Evolutionary conservation across 2,329 filamentous ascomycete species (phyloP).

Genomic region (Fusarium austroafricanum): DNA sequence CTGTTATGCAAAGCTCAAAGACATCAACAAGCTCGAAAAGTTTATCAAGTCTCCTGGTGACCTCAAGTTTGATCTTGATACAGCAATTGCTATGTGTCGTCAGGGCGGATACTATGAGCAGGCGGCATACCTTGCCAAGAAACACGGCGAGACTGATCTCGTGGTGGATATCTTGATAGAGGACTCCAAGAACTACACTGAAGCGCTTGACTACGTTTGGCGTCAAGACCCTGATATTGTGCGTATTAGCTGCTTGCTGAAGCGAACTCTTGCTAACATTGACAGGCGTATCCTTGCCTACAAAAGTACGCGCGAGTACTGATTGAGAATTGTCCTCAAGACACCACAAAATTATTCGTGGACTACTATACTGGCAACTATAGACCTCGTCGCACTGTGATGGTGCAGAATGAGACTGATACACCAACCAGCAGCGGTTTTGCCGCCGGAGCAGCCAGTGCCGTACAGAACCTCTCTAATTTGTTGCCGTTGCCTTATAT

Average conservation of each 20-base stretch:
- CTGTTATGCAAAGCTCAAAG: conserved; percentile 97
- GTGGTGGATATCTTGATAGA: conserved; percentile 97
- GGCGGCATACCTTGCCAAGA: conserved; percentile 92
- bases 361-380: conserved; percentile 94
- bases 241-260: conserved; percentile 49
- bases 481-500: conserved; percentile 89
- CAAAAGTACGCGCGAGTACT: conserved; percentile 96
- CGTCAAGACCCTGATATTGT: conserved; percentile 82
- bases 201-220: conserved; percentile 93
- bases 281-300: conserved; percentile 84
- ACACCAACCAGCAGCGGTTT: conserved; percentile 58
- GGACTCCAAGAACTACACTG: conserved; percentile 89
- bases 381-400: conserved; percentile 73
- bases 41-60: conserved; percentile 97
- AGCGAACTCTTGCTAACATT: conserved; percentile 47
- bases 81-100: conserved; percentile 95
- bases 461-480: conserved; percentile 86
- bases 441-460: conserved; percentile 72
- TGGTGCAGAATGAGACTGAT: conserved; percentile 51
- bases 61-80: conserved; percentile 96
- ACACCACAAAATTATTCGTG: conserved; percentile 89
- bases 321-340: conserved; percentile 84
- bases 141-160: conserved; percentile 92
- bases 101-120: conserved; percentile 98
- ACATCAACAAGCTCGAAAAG: conserved; percentile 93